Conservation (phyloP, 192 early-diverging fungal genomes). For the Coemansia sp. region DNA sequence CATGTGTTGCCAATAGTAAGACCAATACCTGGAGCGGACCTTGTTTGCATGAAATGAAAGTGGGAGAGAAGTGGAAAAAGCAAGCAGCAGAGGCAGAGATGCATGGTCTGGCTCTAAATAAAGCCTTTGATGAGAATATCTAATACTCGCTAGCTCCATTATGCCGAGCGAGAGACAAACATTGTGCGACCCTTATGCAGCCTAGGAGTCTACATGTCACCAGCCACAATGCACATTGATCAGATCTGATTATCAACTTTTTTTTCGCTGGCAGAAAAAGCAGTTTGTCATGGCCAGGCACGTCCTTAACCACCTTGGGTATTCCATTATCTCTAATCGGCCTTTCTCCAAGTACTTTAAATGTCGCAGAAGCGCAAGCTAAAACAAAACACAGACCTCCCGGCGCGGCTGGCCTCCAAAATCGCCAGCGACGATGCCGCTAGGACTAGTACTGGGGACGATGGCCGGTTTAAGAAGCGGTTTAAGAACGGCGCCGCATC, state of each 20-base stretch:
- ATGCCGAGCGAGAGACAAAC: not conserved
- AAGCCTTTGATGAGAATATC: not conserved
- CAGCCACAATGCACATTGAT: not conserved
- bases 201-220: not conserved
- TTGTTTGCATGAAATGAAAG: not conserved
- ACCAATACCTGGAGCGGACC: not conserved
- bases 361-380: slow-evolving; percentile 44
- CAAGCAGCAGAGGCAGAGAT: not conserved
- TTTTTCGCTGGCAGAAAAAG: not conserved
- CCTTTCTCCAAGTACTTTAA: not conserved
- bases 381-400: slow-evolving; percentile 39
- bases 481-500: slow-evolving; percentile 28
- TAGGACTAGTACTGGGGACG: not conserved
- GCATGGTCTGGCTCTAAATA: not conserved
- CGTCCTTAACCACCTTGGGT: not conserved
- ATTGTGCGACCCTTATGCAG: not conserved
- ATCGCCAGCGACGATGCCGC: slow-evolving; percentile 6
- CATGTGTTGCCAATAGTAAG: not conserved
- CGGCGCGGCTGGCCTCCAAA: slow-evolving; percentile 19
- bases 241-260: not conserved
- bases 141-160: not conserved
- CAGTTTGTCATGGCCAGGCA: not conserved
- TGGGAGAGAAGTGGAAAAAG: not conserved
- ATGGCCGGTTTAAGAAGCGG: slow-evolving; percentile 39
- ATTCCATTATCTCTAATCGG: not conserved